Evolutionary conservation across 352 stramenopile species (phyloP), one percentile per base, ranked within the genome.

Genomic region (Phytophthora parvispora): DNA sequence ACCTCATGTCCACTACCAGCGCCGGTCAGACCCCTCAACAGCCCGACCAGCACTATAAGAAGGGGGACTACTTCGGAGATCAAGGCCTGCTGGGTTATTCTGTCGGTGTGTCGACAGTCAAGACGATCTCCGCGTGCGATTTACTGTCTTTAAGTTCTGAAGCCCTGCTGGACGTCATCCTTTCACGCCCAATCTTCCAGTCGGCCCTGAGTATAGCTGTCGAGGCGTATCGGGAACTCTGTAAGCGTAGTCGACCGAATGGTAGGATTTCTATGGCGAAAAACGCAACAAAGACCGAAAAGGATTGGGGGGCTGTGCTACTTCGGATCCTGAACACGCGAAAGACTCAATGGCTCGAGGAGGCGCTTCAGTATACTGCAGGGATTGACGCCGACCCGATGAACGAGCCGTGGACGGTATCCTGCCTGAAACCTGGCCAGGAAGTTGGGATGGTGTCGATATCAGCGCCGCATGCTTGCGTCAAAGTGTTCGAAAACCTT

Each of bases 51-150:
- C 49, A 64, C 47, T 84, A 78, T 61, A 69, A 73, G 15, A 74
- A 76, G 15, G 86, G 86, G 0, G 81, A 86, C 51, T 91, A 62
- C 64, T 92, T 94, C 24, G 84, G 86, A 31, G 80, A 94, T 16
- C 67, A 79, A 10, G 84, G 84, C 1, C 42, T 94, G 31, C 78
- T 94, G 0, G 81, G 78, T 0, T 91, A 87, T 32, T 78, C 84
- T 0, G 80, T 90, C 1, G 76, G 71, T 6, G 28, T 67, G 0
- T 75, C 61, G 7, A 83, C 77, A 1, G 77, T 91, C 1, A 67
- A 68, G 43, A 76, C 66, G 12, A 24, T 74, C 15, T 69, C 52
- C 4, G 66, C 66, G 7, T 74, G 66, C 13, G 66, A 74, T 24
- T 62, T 74, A 53, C 8, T 74, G 18, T 65, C 60, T 4, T 51